Evolutionary conservation across 805 yeast genomes (phyloP).

Genomic region (Lipomyces oligophaga): DNA sequence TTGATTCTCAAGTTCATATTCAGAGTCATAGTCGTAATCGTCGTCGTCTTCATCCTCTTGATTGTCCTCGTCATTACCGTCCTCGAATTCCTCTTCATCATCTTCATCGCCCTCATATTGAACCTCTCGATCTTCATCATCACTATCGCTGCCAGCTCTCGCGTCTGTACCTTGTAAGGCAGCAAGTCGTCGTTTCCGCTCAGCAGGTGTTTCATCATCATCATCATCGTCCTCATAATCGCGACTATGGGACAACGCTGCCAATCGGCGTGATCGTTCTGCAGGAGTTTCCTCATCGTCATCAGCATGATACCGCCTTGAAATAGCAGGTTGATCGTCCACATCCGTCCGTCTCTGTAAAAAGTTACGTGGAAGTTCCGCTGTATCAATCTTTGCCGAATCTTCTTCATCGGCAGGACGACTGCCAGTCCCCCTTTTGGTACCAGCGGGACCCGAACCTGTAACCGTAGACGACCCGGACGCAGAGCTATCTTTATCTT

Average conservation of each 20-base stretch:
- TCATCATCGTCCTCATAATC: conserved; percentile 14
- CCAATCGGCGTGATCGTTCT: conserved; percentile 26
- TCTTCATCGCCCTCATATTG: conserved; percentile 30
- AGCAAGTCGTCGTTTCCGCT: conserved; percentile 24
- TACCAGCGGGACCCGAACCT: background rate
- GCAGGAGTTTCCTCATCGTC: conserved; percentile 32
- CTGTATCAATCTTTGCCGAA: conserved; percentile 24
- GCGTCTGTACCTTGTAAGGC: conserved; percentile 32
- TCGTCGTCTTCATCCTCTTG: conserved; percentile 31
- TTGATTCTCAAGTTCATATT: conserved; percentile 33
- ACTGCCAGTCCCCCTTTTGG: too few relatives aligned
- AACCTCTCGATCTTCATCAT: conserved; percentile 24
- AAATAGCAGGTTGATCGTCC: conserved; percentile 32
- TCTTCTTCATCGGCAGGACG: background rate
- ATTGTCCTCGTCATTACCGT: conserved; percentile 26
- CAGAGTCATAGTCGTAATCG: conserved; percentile 26
- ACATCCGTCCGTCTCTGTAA: conserved; percentile 28
- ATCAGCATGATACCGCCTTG: conserved; percentile 5
- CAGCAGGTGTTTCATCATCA: conserved; percentile 31
- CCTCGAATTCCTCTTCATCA: conserved; percentile 35
- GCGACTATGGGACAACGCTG: conserved; percentile 23
- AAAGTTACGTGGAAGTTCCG: conserved; percentile 22
- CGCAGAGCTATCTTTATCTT: conserved; percentile 6
- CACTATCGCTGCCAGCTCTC: conserved; percentile 30
- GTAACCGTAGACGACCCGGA: conserved; percentile 3